A percentile compares a stretch with the other conserved stretches of the same genome.
phyloP scores from a whole-genome alignment of 2,329 filamentous ascomycete genomes.

The Neonectria ditissima region DNA sequence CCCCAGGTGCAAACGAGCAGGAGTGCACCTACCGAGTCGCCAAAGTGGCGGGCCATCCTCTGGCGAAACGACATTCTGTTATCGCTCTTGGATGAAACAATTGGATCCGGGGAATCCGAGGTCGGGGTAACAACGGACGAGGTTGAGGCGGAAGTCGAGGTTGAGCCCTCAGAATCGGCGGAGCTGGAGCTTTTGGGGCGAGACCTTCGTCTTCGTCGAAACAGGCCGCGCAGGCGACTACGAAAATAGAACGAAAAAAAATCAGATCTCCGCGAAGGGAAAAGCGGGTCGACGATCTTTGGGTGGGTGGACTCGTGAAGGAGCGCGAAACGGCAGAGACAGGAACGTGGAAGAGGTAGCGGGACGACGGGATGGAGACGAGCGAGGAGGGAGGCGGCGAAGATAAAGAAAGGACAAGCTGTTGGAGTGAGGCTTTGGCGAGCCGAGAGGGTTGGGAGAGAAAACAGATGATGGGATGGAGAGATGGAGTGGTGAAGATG shows the following conservation, averaged over 20 bases:
- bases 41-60: constrained; percentile 60
- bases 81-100: constrained; percentile 33
- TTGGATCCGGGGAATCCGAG: constrained; percentile 31
- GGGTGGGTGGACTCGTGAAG: neutral
- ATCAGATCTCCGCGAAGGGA: constrained; percentile 23
- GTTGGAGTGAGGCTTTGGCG: neutral
- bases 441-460: neutral
- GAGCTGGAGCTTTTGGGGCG: constrained; percentile 41
- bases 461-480: neutral
- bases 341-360: neutral
- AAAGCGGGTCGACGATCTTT: constrained; percentile 24
- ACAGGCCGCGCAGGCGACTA: constrained; percentile 41
- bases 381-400: constrained; percentile 2
- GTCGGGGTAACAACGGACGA: constrained; percentile 33
- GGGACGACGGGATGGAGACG: neutral
- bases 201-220: constrained; percentile 37
- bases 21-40: constrained; percentile 57
- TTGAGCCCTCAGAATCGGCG: constrained; percentile 33
- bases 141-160: constrained; percentile 12
- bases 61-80: constrained; percentile 54
- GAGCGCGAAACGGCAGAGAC: constrained; percentile 1
- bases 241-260: constrained; percentile 33
- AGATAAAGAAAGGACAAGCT: constrained; percentile 1
- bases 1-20: constrained; percentile 17
- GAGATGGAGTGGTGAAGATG: neutral